Evolutionary conservation across 108 stramenopile genomes (phyloP).

Genomic region (Parmales sp.): DNA sequence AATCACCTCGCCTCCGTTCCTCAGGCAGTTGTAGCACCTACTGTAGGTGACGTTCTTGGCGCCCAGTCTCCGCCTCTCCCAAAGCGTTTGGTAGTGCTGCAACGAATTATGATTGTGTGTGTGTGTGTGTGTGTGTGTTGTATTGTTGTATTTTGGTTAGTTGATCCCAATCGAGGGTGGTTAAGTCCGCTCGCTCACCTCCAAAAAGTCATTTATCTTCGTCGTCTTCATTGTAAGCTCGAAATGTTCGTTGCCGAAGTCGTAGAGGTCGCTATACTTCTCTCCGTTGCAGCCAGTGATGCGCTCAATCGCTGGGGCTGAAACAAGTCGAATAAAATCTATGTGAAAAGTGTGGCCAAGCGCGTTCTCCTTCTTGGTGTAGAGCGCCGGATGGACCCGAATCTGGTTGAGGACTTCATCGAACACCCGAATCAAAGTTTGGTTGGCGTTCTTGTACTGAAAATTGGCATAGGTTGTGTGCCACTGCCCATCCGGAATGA

Average conservation of each 20-base stretch:
- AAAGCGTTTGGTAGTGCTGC: neutral
- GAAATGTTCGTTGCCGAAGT: neutral
- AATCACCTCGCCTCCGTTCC: slow-evolving; percentile 20
- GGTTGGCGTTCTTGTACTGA: neutral
- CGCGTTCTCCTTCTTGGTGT: neutral
- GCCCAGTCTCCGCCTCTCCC: neutral
- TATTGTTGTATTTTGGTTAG: no score
- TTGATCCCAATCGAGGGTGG: no score
- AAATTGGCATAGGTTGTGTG: neutral
- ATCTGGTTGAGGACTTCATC: neutral
- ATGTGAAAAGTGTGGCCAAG: neutral
- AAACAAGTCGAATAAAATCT: neutral
- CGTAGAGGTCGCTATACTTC: neutral
- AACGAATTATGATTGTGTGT: no score
- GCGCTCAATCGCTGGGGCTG: neutral
- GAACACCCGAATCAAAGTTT: neutral
- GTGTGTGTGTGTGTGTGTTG: no score
- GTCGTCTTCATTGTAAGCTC: neutral
- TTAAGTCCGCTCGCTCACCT: no score
- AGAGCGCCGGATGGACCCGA: neutral
- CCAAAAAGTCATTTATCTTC: neutral
- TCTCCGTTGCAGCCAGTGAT: slow-evolving; percentile 17
- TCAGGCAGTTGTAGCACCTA: slow-evolving; percentile 32
- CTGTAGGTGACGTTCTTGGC: slow-evolving; percentile 10
- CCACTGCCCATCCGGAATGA: neutral